Evolutionary conservation across 2,329 filamentous ascomycete species (phyloP).

Genomic region (Claviceps citrina): DNA sequence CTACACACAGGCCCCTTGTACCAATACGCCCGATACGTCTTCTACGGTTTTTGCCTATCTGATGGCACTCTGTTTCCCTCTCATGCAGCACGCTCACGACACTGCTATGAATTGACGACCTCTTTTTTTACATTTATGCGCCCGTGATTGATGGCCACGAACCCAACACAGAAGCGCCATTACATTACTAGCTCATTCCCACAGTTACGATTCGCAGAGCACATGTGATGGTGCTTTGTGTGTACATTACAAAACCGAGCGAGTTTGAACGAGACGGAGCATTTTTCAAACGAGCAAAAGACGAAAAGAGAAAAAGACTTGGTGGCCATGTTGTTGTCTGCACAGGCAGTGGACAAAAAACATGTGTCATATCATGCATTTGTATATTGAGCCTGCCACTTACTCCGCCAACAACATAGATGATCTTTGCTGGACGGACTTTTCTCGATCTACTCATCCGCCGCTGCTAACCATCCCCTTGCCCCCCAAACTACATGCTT

Average conservation of each 20-base stretch:
- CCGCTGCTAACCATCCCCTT: conserved; percentile 1
- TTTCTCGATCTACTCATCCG: background rate
- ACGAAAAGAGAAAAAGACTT: conserved; percentile 2
- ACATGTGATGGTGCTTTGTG: conserved; percentile 14
- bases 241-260: conserved; percentile 20
- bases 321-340: conserved; percentile 1
- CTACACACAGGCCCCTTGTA: conserved; percentile 18
- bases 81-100: conserved; percentile 21
- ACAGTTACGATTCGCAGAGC: conserved; percentile 15
- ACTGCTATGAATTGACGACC: conserved; percentile 27
- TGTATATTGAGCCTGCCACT: conserved; percentile 17
- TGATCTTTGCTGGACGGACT: conserved; percentile 11
- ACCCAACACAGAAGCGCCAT: conserved; percentile 8
- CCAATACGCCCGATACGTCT: conserved; percentile 7
- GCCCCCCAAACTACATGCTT: conserved; percentile 8
- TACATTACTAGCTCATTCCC: conserved; percentile 11
- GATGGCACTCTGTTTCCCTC: conserved; percentile 12
- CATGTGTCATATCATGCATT: conserved; percentile 15
- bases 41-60: conserved; percentile 9
- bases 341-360: conserved; percentile 6
- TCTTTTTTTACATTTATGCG: conserved; percentile 18
- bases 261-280: conserved; percentile 8
- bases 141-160: conserved; percentile 18
- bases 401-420: conserved; percentile 16
- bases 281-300: conserved; percentile 5